A percentile compares a stretch with the other conserved stretches of the same genome.
Conservation (phyloP, 2,329 filamentous ascomycete genomes). For the Achaetomium macrosporum region DNA sequence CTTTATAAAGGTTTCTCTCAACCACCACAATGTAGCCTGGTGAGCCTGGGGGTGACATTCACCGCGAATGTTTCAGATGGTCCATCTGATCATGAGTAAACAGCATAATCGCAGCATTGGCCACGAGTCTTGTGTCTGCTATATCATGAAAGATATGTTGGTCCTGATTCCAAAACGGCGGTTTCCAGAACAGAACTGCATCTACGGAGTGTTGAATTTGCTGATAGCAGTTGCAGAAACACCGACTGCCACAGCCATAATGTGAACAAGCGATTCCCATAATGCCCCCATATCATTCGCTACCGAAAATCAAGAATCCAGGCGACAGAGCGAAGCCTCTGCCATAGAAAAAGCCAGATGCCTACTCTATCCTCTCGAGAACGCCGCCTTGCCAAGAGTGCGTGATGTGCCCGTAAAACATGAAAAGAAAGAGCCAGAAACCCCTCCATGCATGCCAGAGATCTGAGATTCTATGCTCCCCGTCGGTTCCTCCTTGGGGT, state of each 20-base stretch:
- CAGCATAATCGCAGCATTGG: too few species aligned
- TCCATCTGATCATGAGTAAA: too few species aligned
- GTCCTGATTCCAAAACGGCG: too few species aligned
- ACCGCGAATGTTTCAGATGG: too few species aligned
- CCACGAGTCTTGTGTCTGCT: too few species aligned
- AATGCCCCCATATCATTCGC: conserved; percentile 17
- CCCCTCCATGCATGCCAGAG: conserved; percentile 20
- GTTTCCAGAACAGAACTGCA: too few species aligned
- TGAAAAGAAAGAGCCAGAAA: conserved; percentile 9
- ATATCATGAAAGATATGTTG: too few species aligned
- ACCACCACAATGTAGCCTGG: too few species aligned
- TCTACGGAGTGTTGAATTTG: too few species aligned
- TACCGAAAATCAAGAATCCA: conserved; percentile 8
- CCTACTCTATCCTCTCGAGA: conserved; percentile 23
- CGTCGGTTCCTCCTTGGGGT: conserved; percentile 7
- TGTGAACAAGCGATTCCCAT: not conserved
- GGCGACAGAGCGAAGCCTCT: conserved; percentile 10
- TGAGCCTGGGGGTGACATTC: too few species aligned
- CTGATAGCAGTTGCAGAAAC: not conserved
- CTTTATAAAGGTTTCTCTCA: too few species aligned
- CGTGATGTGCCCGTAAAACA: conserved; percentile 14
- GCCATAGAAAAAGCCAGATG: conserved; percentile 17
- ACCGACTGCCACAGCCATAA: not conserved
- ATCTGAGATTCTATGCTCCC: conserved; percentile 12
- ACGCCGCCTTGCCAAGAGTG: conserved; percentile 20